These are phyloP conservation scores for Eimeria sp. DNA, from an alignment of 169 alveolate species.

Conservation along the genomic window DNA sequence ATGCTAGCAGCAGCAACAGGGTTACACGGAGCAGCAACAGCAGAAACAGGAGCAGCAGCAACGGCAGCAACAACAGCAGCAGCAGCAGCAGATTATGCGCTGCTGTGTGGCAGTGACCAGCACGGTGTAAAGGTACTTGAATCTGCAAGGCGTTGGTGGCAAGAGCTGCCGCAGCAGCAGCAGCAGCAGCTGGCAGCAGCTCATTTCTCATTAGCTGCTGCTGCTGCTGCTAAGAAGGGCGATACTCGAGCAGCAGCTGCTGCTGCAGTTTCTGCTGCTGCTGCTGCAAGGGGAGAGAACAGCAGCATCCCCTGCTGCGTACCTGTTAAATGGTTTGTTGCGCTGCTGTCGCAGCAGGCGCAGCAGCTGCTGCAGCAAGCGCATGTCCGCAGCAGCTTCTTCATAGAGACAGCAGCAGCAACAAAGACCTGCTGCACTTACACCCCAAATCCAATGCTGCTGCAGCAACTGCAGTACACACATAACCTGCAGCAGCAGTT, in stretches of 20 bases:
- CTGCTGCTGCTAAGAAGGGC: slow-evolving; percentile 9
- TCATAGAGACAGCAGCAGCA: slow-evolving; percentile 37
- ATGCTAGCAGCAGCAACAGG: not conserved
- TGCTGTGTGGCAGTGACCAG: slow-evolving; percentile 49
- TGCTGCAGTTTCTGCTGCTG: slow-evolving; percentile 26
- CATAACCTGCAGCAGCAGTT: not conserved
- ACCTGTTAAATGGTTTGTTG: not conserved
- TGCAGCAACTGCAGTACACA: slow-evolving; percentile 20
- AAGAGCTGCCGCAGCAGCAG: slow-evolving; percentile 23
- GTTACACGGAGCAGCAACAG: not conserved
- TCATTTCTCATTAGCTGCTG: not conserved
- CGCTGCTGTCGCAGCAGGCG: slow-evolving; percentile 15
- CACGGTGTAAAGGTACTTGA: slow-evolving; percentile 42
- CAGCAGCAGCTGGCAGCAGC: slow-evolving; percentile 42
- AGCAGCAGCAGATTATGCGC: slow-evolving; percentile 19
- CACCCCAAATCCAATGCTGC: slow-evolving; percentile 11
- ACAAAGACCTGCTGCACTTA: slow-evolving; percentile 27
- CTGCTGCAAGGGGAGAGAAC: not conserved
- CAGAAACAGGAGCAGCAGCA: not conserved
- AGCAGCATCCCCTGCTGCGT: slow-evolving; percentile 58
- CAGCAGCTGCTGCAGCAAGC: slow-evolving; percentile 68
- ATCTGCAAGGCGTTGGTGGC: slow-evolving; percentile 20
- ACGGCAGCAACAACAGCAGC: not conserved
- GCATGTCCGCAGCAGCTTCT: not conserved
- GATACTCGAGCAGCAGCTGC: slow-evolving; percentile 8